Base-by-base conservation (phyloP, 805 yeast genomes). In the Metschnikowia lachancei region DNA sequence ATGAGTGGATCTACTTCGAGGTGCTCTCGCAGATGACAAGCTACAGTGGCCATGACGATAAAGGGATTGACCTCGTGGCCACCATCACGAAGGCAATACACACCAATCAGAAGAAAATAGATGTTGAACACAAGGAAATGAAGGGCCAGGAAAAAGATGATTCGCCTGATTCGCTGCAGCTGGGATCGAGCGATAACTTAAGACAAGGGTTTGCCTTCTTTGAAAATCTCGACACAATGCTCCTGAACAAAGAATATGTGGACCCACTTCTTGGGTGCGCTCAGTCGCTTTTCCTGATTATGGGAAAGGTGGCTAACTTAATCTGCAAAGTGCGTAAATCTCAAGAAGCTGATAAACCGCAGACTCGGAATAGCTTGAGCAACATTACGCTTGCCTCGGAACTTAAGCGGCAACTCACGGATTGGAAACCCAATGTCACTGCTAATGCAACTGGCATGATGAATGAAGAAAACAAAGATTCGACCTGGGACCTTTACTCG, bases 261-360 rank as follows among this genome's bases (percentile, higher is more conserved):
- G 89, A 83, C 57, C 87, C 88, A 9, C 65, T 83, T 31, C 63
- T 83, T 40, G 90, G 90, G 2, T 81, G 85, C 59, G 83, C 82
- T 0, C 87, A 81, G 58, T 75, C 79, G 2, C 60, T 83, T 28
- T 83, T 83, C 58, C 78, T 83, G 45, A 70, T 83, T 12, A 80
- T 83, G 66, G 85, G 87, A 3, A 74, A 74, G 53, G 85, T 81
- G 17, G 86, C 87, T 0, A 63, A 76, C 1, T 65, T 83, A 35
- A 79, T 81, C 11, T 63, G 75, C 7, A 71, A 74, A 41, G 78
- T 80, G 13, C 65, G 84, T 50, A 70, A 57, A 49, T 59, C 48
- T 6, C 54, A 56, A 61, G 67, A 54, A 18, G 36, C 45, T 26
- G 57, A 56, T 7, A 52, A 45, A n/a, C 30, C 38, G 4, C 45